Percentiles rank a stretch among this genome's conserved stretches.
phyloP scores from a whole-genome alignment of 2,329 filamentous ascomycete species.

The Sarocladium kiliense region DNA sequence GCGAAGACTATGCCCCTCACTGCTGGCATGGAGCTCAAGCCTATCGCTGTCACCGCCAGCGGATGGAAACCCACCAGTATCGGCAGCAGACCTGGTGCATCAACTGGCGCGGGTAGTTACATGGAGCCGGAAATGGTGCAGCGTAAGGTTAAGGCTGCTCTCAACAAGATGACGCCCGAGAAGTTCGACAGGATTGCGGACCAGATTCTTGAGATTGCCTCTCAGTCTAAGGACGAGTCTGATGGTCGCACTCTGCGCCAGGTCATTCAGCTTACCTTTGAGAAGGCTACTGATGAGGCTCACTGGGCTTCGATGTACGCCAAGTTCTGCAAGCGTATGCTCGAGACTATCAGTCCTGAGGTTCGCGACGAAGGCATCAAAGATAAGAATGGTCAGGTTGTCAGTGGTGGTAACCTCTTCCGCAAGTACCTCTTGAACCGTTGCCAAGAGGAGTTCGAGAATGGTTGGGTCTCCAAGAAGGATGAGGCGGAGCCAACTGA shows the following conservation, averaged over 20 bases:
- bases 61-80: conserved; percentile 90
- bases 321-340: conserved; percentile 96
- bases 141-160: conserved; percentile 94
- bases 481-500: conserved; percentile 38
- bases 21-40: conserved; percentile 73
- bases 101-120: conserved; percentile 43
- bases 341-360: conserved; percentile 89
- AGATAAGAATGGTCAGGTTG: conserved; percentile 82
- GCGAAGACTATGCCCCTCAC: conserved; percentile 92
- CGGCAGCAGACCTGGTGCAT: conserved; percentile 33
- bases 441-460: conserved; percentile 98
- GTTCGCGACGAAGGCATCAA: conserved; percentile 93
- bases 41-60: conserved; percentile 63
- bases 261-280: conserved; percentile 97
- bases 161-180: conserved; percentile 99
- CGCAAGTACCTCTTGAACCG: conserved; percentile 97
- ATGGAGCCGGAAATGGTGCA: conserved; percentile 92
- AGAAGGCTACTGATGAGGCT: conserved; percentile 97
- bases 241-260: conserved; percentile 94
- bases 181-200: conserved; percentile 96
- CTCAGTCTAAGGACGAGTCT: conserved; percentile 89
- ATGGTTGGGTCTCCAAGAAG: conserved; percentile 89
- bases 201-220: conserved; percentile 87
- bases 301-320: conserved; percentile 99
- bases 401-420: conserved; percentile 91